phyloP scores from a whole-genome alignment of 345 rosid species.

The Salix viminalis region DNA sequence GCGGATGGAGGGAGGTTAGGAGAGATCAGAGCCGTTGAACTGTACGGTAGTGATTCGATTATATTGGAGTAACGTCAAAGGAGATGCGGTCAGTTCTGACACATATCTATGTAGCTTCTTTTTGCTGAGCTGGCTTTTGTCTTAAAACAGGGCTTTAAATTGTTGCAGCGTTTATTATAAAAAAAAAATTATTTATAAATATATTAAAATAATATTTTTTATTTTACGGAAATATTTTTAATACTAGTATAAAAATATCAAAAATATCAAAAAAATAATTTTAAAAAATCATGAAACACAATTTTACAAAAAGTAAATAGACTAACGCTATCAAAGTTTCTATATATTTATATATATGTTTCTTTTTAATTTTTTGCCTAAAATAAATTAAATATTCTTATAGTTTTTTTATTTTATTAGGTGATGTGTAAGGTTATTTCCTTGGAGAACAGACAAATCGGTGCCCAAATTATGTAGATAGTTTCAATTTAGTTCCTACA shows the following conservation, averaged over 20 bases:
- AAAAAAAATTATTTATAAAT: no score
- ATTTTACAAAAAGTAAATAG: no score
- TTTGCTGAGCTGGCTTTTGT: neutral
- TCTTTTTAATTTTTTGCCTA: neutral
- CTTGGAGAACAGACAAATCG: neutral
- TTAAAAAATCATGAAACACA: no score
- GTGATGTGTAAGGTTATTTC: neutral
- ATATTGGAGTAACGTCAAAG: neutral
- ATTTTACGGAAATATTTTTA: no score
- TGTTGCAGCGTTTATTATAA: no score
- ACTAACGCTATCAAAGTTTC: neutral
- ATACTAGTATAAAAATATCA: no score
- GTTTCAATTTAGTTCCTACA: neutral
- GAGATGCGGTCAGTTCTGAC: neutral
- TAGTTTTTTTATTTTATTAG: neutral
- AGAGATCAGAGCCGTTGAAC: slow-evolving; percentile 11
- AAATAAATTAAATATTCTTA: neutral
- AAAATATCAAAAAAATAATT: no score
- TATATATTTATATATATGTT: neutral
- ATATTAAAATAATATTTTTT: no score
- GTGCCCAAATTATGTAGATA: neutral
- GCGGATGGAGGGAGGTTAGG: neutral
- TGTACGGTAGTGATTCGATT: neutral
- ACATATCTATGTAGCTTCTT: slow-evolving; percentile 6
- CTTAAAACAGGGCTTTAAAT: neutral